Evolutionary conservation across 495 filamentous ascomycete species (phyloP), one percentile per base, ranked within the genome.

Genomic region (Xylaria acuta): DNA sequence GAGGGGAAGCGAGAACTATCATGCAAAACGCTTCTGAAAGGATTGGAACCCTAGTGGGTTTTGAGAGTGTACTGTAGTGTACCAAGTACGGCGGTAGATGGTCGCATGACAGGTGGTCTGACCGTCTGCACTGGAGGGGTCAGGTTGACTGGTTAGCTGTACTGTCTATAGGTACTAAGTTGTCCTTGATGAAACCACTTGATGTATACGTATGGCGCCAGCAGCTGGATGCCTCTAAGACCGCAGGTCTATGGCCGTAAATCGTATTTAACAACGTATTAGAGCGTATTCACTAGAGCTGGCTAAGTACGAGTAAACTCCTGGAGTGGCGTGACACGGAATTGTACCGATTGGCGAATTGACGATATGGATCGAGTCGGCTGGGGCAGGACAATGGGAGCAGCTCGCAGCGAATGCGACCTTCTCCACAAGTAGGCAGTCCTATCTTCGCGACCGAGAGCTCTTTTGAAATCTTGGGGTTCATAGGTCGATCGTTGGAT

Each of bases 311-410:
- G 20, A 27, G 45, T 64, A 64, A 20, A 71, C 16, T 41, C 47
- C 8, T 12, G 16, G 32, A n/a, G n/a, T 40, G 30, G 59, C 22
- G 60, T 38, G 47, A 58, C 9, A 14, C 25, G 69, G 69, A 71
- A 60, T 22, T 45, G 60, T 59, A 56, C 70, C 70, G 63, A 72
- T 72, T 71, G 63, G 70, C 70, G 60, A 63, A 66, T 65, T 56
- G 49, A 6, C 18, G 47, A 56, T 30, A 25, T 9, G 27, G 45
- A 14, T 16, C 30, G 54, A 45, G 67, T 59, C 40, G 16, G 36
- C 32, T 60, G 67, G 40, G 51, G 54, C 67, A 69, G 43, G 38
- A 34, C 38, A 36, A 38, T n/a, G 54, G 66, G 9, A 49, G 64
- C 64, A 51, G 63, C 63, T 49, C 16, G 43, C 43, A 66, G 30